Evolutionary conservation across 805 yeast species (phyloP).

Genomic region (Teunomyces lycoperdinae): DNA sequence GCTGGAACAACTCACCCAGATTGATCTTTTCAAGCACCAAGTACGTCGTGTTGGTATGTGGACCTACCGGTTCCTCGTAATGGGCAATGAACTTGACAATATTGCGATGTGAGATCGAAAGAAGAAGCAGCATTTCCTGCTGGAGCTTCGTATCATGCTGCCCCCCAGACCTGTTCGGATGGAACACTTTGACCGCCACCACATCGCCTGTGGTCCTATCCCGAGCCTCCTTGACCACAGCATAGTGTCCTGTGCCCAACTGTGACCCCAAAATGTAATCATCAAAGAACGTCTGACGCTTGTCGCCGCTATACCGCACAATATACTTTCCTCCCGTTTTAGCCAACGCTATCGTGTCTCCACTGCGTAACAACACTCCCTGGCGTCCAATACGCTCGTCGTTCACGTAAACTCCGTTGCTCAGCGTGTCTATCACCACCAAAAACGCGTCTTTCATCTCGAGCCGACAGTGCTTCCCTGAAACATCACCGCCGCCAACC

Average conservation of each 20-base stretch:
- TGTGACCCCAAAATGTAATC: constrained; percentile 55
- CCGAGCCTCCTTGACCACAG: constrained; percentile 71
- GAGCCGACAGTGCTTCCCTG: constrained; percentile 62
- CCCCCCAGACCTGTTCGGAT: constrained; percentile 42
- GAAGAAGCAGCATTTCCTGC: constrained; percentile 65
- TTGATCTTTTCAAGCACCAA: constrained; percentile 70
- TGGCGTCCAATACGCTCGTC: constrained; percentile 51
- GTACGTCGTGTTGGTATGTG: constrained; percentile 52
- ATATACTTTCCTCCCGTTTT: constrained; percentile 46
- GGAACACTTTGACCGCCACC: constrained; percentile 75
- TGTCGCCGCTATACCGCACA: constrained; percentile 40
- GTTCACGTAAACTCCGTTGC: constrained; percentile 66
- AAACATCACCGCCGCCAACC: constrained; percentile 56
- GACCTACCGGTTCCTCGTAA: constrained; percentile 52
- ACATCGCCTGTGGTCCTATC: constrained; percentile 54
- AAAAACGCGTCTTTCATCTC: constrained; percentile 3
- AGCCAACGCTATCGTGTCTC: constrained; percentile 63
- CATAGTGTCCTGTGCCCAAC: constrained; percentile 77
- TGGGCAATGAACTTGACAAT: constrained; percentile 63
- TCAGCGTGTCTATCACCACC: constrained; percentile 3
- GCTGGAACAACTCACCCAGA: constrained; percentile 72
- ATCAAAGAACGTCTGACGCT: constrained; percentile 48
- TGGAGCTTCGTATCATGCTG: constrained; percentile 39
- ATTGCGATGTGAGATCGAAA: constrained; percentile 66
- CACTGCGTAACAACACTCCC: constrained; percentile 52